phyloP scores from a whole-genome alignment of 148 eudicot species.

The Fagopyrum tataricum region DNA sequence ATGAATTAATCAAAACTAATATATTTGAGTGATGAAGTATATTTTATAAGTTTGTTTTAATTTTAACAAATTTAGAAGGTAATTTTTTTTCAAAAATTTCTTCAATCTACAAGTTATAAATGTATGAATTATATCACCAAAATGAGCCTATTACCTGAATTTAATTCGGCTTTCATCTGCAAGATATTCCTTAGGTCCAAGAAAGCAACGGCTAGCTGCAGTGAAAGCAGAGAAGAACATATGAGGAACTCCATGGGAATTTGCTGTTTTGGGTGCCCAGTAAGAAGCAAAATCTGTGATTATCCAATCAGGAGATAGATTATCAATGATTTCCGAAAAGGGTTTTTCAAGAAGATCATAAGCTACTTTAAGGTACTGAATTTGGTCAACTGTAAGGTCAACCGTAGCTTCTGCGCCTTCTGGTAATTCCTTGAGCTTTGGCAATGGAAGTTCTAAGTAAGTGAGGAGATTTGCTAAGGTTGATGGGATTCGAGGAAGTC shows the following conservation, averaged over 20 bases:
- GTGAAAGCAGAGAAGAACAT: conserved; percentile 9
- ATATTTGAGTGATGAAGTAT: too few species aligned
- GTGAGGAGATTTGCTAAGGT: conserved; percentile 4
- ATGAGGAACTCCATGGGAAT: neutral
- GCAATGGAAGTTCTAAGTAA: conserved; percentile 19
- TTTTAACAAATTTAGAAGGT: too few species aligned
- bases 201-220: neutral
- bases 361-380: conserved; percentile 25
- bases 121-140: too few species aligned
- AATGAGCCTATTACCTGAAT: neutral
- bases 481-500: conserved; percentile 28
- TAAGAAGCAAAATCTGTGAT: conserved; percentile 23
- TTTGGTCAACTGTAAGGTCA: conserved; percentile 18
- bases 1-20: too few species aligned
- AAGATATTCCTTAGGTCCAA: conserved; percentile 19
- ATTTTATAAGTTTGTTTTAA: too few species aligned
- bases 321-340: conserved; percentile 14
- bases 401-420: conserved; percentile 24
- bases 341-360: conserved; percentile 21
- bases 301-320: conserved; percentile 26
- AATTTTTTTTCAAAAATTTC: too few species aligned
- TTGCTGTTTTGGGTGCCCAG: conserved; percentile 22
- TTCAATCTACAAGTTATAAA: too few species aligned
- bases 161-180: conserved; percentile 6
- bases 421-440: conserved; percentile 16